Evolutionary conservation across 306 rosid species (phyloP).

Genomic region (Begonia fuchsioides): DNA sequence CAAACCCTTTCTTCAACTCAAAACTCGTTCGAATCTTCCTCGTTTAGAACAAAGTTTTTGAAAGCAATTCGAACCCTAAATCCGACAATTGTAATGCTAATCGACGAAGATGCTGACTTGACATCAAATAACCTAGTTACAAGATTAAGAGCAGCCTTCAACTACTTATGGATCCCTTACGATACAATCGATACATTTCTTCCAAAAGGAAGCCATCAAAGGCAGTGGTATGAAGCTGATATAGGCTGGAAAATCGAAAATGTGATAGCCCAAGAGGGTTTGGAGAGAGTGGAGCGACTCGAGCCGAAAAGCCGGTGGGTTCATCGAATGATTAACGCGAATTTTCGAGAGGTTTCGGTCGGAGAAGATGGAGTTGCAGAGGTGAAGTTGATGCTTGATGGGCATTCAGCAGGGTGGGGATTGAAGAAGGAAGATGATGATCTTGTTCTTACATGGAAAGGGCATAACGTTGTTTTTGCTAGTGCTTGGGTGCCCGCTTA

Average conservation of each 20-base stretch:
- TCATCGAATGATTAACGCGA: slow-evolving; percentile 49
- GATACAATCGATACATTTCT: slow-evolving; percentile 77
- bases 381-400: slow-evolving; percentile 74
- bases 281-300: slow-evolving; percentile 55
- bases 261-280: slow-evolving; percentile 67
- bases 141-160: slow-evolving; percentile 66
- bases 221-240: slow-evolving; percentile 85
- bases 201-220: slow-evolving; percentile 50
- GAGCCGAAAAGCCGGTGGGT: slow-evolving; percentile 56
- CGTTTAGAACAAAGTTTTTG: slow-evolving; percentile 45
- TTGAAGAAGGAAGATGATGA: slow-evolving; percentile 70
- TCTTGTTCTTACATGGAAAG: slow-evolving; percentile 89
- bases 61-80: slow-evolving; percentile 45
- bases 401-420: slow-evolving; percentile 97
- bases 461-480: slow-evolving; percentile 85
- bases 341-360: slow-evolving; percentile 33
- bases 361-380: slow-evolving; percentile 59
- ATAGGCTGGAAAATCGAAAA: slow-evolving; percentile 85
- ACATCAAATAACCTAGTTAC: slow-evolving; percentile 43
- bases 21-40: slow-evolving; percentile 3
- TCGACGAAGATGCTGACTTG: slow-evolving; percentile 81
- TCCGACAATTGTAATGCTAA: slow-evolving; percentile 58
- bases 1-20: slow-evolving; percentile 22
- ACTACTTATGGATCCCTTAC: slow-evolving; percentile 85
- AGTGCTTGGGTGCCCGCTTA: slow-evolving; percentile 70